A percentile compares a stretch with the other conserved stretches of the same genome.
Evolutionary conservation across 768 basidiomycete species (phyloP).

Genomic region (Dendrothele bispora): DNA sequence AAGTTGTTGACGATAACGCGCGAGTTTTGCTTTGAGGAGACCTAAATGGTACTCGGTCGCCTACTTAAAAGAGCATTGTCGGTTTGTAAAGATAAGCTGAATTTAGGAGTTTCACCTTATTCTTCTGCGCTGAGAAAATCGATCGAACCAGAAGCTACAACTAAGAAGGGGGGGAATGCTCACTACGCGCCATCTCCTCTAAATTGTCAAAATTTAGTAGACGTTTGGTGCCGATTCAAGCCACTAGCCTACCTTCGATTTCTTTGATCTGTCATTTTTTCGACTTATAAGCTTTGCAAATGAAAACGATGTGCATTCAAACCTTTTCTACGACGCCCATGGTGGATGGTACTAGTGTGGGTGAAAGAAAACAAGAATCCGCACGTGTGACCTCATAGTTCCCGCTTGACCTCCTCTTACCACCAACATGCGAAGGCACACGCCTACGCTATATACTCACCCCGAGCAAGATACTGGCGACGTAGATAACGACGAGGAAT

Average conservation of each 20-base stretch:
- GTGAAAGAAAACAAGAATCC: no score
- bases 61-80: conserved; percentile 42
- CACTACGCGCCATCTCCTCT: conserved; percentile 99
- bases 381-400: no score
- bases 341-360: no score
- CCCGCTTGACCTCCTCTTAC: no score
- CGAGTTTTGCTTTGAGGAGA: conserved; percentile 90
- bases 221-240: not conserved
- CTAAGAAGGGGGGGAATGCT: no score
- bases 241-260: conserved; percentile 75
- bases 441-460: conserved; percentile 68
- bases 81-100: conserved; percentile 8
- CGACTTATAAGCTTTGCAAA: conserved; percentile 6
- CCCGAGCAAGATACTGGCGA: conserved; percentile 55
- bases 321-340: conserved; percentile 98
- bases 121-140: conserved; percentile 76
- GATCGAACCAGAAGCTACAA: conserved; percentile 1
- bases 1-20: conserved; percentile 91
- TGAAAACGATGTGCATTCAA: conserved; percentile 4
- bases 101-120: conserved; percentile 61
- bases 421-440: conserved; percentile 52
- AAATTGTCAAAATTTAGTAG: conserved; percentile 7
- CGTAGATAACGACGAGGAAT: conserved; percentile 48
- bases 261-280: conserved; percentile 73
- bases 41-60: conserved; percentile 95